A percentile compares a stretch with the other conserved stretches of the same genome.
These are phyloP conservation scores for Plenodomus lindquistii DNA, from an alignment of 2,329 filamentous ascomycete species.

Conservation along the genomic window DNA sequence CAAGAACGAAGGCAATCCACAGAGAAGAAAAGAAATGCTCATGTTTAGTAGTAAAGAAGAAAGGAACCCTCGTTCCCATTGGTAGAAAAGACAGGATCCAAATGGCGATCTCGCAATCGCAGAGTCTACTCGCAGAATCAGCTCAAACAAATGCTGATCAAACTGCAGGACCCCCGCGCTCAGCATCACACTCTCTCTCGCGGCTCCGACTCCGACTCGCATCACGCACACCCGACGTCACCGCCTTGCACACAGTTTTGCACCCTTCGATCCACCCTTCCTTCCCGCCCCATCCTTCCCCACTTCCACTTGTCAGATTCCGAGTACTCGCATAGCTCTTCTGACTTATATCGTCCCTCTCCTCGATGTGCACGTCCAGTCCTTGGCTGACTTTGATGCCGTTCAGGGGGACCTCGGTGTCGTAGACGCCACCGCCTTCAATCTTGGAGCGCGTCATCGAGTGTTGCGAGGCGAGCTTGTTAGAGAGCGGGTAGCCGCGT, in stretches of 20 bases:
- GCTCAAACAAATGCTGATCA: no score
- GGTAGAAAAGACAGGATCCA: no score
- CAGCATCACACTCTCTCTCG: conserved; percentile 11
- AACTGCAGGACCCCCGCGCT: background rate
- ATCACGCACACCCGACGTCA: conserved; percentile 13
- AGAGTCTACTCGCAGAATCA: no score
- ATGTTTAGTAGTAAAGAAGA: no score
- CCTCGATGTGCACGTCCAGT: conserved; percentile 23
- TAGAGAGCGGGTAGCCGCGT: background rate
- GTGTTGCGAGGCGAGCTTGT: background rate
- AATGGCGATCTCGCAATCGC: no score
- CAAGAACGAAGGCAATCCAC: no score
- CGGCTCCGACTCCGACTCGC: conserved; percentile 1
- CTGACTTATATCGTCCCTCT: conserved; percentile 21
- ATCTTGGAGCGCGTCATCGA: conserved; percentile 12
- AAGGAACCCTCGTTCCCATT: no score
- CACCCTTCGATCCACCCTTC: conserved; percentile 20
- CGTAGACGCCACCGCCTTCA: conserved; percentile 5
- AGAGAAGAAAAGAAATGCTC: no score
- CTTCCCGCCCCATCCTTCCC: conserved; percentile 6
- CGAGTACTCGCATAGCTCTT: conserved; percentile 23
- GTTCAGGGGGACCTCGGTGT: conserved; percentile 19
- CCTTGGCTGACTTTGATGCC: conserved; percentile 27
- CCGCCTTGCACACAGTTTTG: conserved; percentile 19
- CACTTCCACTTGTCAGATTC: conserved; percentile 16